Evolutionary conservation across 176 grass and related monocot species (phyloP).

Genomic region (Avena eriantha): DNA sequence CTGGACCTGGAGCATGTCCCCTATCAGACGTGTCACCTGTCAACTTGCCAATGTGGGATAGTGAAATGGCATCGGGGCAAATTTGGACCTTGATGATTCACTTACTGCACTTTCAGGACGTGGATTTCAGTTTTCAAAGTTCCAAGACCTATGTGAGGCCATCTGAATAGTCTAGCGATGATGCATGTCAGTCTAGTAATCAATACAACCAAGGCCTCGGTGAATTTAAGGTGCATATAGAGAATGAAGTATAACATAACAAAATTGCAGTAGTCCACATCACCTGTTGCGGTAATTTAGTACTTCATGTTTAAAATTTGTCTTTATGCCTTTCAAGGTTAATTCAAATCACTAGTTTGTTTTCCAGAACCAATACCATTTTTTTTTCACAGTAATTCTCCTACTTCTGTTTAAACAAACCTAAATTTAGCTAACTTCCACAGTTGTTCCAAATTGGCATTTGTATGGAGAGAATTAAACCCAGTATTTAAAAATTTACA

Average conservation of each 20-base stretch:
- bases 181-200: slow-evolving; percentile 11
- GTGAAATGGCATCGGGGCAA: neutral
- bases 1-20: neutral
- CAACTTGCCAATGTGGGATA: neutral
- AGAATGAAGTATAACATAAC: slow-evolving; percentile 2
- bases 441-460: neutral
- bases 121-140: neutral
- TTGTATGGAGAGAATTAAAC: neutral
- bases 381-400: neutral
- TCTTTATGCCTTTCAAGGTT: neutral
- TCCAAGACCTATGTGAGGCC: neutral
- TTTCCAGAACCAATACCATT: neutral
- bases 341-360: neutral
- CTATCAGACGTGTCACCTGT: neutral
- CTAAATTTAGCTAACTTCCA: neutral
- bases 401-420: neutral
- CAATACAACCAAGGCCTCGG: neutral
- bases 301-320: neutral
- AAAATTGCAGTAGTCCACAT: neutral
- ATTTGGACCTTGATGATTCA: neutral
- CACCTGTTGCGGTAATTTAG: neutral
- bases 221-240: slow-evolving; percentile 28
- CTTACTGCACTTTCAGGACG: neutral
- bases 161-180: neutral
- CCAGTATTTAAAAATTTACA: neutral